A percentile compares a stretch with the other conserved stretches of the same genome.
These are phyloP conservation scores for Neurospora sp. DNA, from an alignment of 495 filamentous ascomycete genomes.

Conservation along the genomic window DNA sequence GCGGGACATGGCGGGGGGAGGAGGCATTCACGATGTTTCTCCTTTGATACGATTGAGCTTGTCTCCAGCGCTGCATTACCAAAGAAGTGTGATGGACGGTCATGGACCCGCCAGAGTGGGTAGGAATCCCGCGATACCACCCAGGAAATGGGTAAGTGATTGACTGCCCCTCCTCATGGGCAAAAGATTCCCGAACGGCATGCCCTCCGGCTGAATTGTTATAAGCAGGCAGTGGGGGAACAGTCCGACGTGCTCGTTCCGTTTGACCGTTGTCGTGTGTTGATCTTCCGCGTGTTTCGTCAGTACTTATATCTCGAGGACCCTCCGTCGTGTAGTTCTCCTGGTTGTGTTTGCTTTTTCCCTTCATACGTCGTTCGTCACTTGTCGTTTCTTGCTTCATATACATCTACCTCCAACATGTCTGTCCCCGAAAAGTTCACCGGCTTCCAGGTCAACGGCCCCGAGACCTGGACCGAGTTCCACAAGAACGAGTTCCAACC, in stretches of 20 bases:
- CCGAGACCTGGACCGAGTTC: slow-evolving; percentile 42
- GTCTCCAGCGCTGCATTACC: neutral
- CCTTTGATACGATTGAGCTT: neutral
- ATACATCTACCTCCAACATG: slow-evolving; percentile 12
- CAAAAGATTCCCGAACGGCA: neutral
- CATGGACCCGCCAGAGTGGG: neutral
- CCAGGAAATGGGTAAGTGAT: neutral
- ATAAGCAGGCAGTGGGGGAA: neutral
- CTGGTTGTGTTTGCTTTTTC: neutral
- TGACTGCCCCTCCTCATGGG: neutral
- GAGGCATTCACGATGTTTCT: neutral
- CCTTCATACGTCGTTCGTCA: neutral
- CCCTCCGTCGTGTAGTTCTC: neutral
- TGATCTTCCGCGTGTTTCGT: neutral
- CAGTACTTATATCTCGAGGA: neutral
- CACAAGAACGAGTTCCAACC: slow-evolving; percentile 47
- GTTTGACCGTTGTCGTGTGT: neutral
- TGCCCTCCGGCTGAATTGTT: neutral
- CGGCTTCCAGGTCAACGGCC: slow-evolving; percentile 45
- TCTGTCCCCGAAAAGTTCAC: slow-evolving; percentile 32
- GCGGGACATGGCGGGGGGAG: slow-evolving; percentile 15
- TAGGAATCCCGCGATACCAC: neutral
- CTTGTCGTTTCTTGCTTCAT: neutral
- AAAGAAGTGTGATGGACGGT: neutral
- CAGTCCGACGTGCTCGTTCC: neutral